Conservation (phyloP, 176 grass and related monocot species). For the Poa pratensis region DNA sequence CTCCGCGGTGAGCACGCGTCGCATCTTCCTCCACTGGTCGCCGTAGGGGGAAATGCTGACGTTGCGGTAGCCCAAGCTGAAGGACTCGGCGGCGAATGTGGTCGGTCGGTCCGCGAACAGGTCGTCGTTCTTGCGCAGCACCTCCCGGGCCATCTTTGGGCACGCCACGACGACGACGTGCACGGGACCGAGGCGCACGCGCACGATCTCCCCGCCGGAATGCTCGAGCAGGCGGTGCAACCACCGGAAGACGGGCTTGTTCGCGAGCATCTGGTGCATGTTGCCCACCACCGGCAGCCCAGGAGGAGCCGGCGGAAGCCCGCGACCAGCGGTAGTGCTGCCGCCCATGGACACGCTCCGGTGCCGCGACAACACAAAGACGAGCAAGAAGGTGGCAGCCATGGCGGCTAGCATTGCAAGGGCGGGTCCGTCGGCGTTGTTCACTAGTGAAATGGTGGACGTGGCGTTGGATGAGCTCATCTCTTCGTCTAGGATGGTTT, state of each 20-base stretch:
- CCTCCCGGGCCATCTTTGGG: constrained; percentile 52
- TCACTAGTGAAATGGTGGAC: neutral
- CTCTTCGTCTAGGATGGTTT: neutral
- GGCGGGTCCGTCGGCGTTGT: neutral
- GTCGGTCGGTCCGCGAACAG: constrained; percentile 50
- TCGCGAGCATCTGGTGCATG: constrained; percentile 45
- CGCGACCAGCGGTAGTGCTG: neutral
- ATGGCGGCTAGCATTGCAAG: constrained; percentile 6
- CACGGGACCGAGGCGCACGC: constrained; percentile 54
- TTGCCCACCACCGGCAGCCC: constrained; percentile 52
- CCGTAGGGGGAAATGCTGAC: constrained; percentile 49
- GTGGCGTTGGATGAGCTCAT: neutral
- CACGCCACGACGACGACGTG: constrained; percentile 52
- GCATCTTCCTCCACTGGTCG: constrained; percentile 76
- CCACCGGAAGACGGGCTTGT: constrained; percentile 61
- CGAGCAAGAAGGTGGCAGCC: neutral
- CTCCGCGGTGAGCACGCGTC: constrained; percentile 50
- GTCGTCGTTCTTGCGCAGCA: constrained; percentile 61
- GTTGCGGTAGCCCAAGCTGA: constrained; percentile 47
- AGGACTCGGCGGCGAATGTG: constrained; percentile 47
- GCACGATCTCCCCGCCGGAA: constrained; percentile 40
- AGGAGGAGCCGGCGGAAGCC: constrained; percentile 45
- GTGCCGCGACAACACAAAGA: neutral
- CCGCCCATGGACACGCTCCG: neutral
- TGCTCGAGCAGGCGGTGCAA: constrained; percentile 38